These are phyloP conservation scores for Metschnikowia drakensbergensis DNA, from an alignment of 805 yeast genomes.

Conservation along the genomic window DNA sequence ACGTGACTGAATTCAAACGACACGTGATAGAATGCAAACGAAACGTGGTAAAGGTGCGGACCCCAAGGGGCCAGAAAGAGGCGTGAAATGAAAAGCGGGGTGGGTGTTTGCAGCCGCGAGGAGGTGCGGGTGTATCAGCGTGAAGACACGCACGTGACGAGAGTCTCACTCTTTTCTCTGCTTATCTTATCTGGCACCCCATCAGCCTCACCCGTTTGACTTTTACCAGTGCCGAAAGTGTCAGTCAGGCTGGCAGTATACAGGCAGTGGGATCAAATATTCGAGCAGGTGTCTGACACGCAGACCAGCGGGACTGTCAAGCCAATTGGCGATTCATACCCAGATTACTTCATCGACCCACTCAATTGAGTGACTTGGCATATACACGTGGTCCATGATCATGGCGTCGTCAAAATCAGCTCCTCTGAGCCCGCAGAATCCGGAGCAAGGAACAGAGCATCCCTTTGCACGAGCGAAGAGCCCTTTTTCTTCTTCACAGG, in stretches of 20 bases:
- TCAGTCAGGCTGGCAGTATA: no score
- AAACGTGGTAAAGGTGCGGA: no score
- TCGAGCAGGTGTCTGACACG: neutral
- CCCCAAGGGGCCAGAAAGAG: no score
- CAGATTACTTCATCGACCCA: neutral
- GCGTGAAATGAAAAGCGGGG: neutral
- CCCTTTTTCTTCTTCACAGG: neutral
- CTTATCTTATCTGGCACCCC: conserved; percentile 12
- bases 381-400: neutral
- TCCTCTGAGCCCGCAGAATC: neutral
- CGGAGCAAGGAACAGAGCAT: neutral
- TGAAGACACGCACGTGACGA: conserved; percentile 6
- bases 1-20: no score
- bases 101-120: conserved; percentile 3
- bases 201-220: neutral
- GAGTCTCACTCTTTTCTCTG: conserved; percentile 1
- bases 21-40: no score
- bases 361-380: neutral
- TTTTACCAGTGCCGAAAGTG: neutral
- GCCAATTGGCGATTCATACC: neutral
- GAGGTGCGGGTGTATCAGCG: neutral
- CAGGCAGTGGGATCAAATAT: no score
- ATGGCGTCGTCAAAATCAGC: neutral
- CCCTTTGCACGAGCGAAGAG: neutral
- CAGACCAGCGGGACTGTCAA: neutral